These are phyloP conservation scores for Senecio squalidus DNA, from an alignment of 140 eudicot species.

Conservation along the genomic window DNA sequence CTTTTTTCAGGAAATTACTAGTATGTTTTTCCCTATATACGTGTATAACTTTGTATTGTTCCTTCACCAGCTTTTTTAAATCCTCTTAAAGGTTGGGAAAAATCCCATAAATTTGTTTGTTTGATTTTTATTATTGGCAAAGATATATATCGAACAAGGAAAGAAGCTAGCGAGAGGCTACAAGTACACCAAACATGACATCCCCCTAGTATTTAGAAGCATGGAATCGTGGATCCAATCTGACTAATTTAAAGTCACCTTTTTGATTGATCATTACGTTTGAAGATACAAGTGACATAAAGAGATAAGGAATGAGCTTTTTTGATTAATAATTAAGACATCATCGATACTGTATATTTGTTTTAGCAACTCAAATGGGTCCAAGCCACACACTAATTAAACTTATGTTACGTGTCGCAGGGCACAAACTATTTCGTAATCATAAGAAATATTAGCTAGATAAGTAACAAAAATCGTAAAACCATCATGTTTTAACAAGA, in stretches of 20 bases:
- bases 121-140: slow-evolving; percentile 6
- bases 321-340: not conserved
- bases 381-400: no score
- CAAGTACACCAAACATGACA: no score
- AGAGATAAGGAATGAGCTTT: not conserved
- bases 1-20: slow-evolving; percentile 25
- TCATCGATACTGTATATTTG: not conserved
- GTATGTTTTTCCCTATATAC: slow-evolving; percentile 24
- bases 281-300: not conserved
- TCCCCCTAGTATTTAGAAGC: no score
- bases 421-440: no score
- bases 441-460: not conserved
- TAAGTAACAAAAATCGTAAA: not conserved
- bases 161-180: no score
- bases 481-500: not conserved
- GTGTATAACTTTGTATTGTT: slow-evolving; percentile 3
- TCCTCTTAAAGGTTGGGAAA: slow-evolving; percentile 1
- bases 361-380: not conserved
- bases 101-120: slow-evolving; percentile 12
- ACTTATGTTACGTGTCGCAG: no score
- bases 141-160: no score
- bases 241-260: no score
- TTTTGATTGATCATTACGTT: not conserved
- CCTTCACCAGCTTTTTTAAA: slow-evolving; percentile 16
- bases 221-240: no score